Conservation (phyloP, 116 monocot genomes). For the Zostera marina region DNA sequence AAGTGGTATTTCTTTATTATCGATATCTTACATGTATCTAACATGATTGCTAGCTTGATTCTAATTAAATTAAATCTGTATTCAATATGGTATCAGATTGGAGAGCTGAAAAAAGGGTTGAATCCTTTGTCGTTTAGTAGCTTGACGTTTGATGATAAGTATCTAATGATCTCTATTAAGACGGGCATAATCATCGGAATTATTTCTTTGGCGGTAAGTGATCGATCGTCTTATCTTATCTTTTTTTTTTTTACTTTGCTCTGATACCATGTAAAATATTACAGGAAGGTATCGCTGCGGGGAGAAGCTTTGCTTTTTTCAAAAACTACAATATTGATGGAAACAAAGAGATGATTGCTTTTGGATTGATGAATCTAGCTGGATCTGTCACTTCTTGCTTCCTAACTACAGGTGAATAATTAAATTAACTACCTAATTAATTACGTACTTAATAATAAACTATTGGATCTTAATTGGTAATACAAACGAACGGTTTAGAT, state of each 20-base stretch:
- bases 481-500: too few relatives aligned
- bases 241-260: too few relatives aligned
- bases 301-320: constrained; percentile 84
- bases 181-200: constrained; percentile 67
- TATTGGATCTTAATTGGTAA: too few relatives aligned
- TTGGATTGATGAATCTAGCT: constrained; percentile 78
- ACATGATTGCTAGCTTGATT: too few relatives aligned
- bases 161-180: constrained; percentile 55
- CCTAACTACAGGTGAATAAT: constrained; percentile 77
- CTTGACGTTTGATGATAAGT: constrained; percentile 31
- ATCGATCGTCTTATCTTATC: too few relatives aligned
- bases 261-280: neutral
- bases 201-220: constrained; percentile 69
- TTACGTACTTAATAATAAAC: too few relatives aligned
- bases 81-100: constrained; percentile 17
- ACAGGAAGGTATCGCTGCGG: constrained; percentile 87
- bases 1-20: constrained; percentile 50
- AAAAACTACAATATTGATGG: constrained; percentile 96
- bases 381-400: constrained; percentile 87
- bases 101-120: constrained; percentile 64
- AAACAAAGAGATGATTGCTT: constrained; percentile 94
- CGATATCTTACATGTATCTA: too few relatives aligned
- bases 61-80: too few relatives aligned
- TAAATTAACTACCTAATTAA: too few relatives aligned
- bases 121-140: constrained; percentile 56